Evolutionary conservation across 331 rosid species (phyloP), one percentile per base, ranked within the genome.

Genomic region (Telfairia occidentalis): DNA sequence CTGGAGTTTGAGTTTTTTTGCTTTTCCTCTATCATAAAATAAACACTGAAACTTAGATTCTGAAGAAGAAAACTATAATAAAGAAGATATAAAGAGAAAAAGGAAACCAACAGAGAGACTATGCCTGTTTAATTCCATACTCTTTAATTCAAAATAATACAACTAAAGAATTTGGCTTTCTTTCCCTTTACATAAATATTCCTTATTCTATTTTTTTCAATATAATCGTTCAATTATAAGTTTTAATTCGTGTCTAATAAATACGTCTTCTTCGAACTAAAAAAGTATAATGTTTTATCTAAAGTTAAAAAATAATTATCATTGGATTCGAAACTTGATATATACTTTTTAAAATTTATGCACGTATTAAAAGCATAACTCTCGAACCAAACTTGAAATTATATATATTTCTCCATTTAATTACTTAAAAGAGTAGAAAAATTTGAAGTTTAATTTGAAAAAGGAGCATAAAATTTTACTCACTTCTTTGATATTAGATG

Each of bases 401-500:
- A n/a, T n/a, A n/a, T n/a, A n/a, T n/a, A n/a, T n/a, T n/a, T n/a
- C n/a, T n/a, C n/a, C n/a, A n/a, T n/a, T n/a, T 80, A 32, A 52
- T 69, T 83, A 29, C 16, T 12, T 34, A 64, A 64, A 76, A 1
- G 78, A 64, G 75, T 7, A 79, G 77, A 29, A 81, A 69, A 87
- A 85, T 59, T 77, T 76, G 83, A 26, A 77, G 79, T 84, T 83
- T 19, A 82, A 84, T 6, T 21, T 66, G 82, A 81, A 84, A 57
- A 87, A 79, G 86, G 87, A 19, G 15, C 77, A 85, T 87, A 88
- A 88, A 84, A 58, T 71, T 71, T 0, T 40, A 84, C 83, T 89
- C 82, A 93, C 98, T 86, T 88, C 94, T 86, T 93, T 93, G 81
- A 92, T 81, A 78, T 81, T 89, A 82, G 83, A 75, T 23, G 98